phyloP scores from a whole-genome alignment of 106 monocot species.

The Phalaenopsis aphrodite region DNA sequence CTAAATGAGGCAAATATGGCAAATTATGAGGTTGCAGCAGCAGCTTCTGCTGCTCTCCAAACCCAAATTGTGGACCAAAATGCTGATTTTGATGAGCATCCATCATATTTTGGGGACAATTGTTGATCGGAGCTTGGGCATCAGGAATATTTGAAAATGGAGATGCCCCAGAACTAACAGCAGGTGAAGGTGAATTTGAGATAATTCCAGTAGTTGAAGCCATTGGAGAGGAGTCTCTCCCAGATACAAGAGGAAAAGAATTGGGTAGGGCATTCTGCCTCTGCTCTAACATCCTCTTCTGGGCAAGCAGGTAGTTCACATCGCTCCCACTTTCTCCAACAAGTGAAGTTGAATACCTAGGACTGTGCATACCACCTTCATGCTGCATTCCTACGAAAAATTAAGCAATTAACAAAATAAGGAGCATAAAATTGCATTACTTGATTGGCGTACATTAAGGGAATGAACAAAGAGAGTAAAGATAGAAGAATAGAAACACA shows the following conservation, averaged over 20 bases:
- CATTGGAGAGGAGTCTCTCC: constrained; percentile 20
- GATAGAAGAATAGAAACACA: neutral
- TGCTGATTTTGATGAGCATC: constrained; percentile 34
- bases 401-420: neutral
- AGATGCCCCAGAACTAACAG: constrained; percentile 17
- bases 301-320: constrained; percentile 44
- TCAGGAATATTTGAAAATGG: too few species aligned
- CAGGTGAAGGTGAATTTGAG: constrained; percentile 8
- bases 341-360: constrained; percentile 8
- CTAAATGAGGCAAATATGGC: constrained; percentile 25
- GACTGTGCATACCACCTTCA: constrained; percentile 15
- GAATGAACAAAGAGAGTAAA: neutral
- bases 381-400: constrained; percentile 35
- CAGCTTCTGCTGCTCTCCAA: constrained; percentile 5
- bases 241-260: constrained; percentile 24
- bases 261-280: too few species aligned
- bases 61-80: constrained; percentile 33
- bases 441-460: neutral
- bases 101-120: constrained; percentile 22
- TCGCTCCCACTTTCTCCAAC: constrained; percentile 32
- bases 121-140: constrained; percentile 22
- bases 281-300: constrained; percentile 40
- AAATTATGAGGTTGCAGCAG: constrained; percentile 30
- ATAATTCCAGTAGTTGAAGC: constrained; percentile 22
- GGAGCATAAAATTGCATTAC: neutral